Evolutionary conservation across 805 yeast genomes (phyloP), one percentile per base, ranked within the genome.

Genomic region (Candida insectorum): DNA sequence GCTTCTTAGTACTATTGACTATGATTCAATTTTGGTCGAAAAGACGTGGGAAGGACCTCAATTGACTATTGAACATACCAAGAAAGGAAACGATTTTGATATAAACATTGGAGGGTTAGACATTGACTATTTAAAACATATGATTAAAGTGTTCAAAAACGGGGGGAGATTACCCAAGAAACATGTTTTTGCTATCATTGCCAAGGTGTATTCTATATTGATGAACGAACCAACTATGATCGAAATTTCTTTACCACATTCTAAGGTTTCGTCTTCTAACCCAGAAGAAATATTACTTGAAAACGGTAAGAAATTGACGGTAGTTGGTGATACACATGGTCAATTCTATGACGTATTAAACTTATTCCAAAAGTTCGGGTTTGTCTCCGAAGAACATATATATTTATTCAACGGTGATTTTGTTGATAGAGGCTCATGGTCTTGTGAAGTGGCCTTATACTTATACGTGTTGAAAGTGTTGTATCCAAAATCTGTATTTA

Each of bases 401-500:
- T 93, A 85, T 54, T 60, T 93, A 30, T 91, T 93, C 67, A 93
- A 93, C 52, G 98, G 98, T 27, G 98, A 93, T 61, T 91, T 93
- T 61, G 98, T 93, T 4, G 98, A 93, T 57, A 73, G 98, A 52
- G 98, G 98, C 5, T 85, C 95, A 12, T 91, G 98, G 97, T 87
- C 97, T 4, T 85, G 95, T 53, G 98, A 93, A 56, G 95, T 93
- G 29, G 96, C 96, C 2, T 62, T 93, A 29, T 66, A 83, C 19
- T 70, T 86, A 26, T 88, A 85, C 56, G 71, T 81, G 9, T 73
- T 85, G 58, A 93, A 93, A 61, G 66, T 88, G 22, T 58, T 82
- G 21, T 82, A 73, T 50, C 98, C 98, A 11, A 51, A 62, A 2
- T 69, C 73, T 28, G 58, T 91, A 28, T 88, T 63, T 60, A 57